phyloP scores from a whole-genome alignment of 2,329 filamentous ascomycete genomes.

The Paecilomyces sp. region DNA sequence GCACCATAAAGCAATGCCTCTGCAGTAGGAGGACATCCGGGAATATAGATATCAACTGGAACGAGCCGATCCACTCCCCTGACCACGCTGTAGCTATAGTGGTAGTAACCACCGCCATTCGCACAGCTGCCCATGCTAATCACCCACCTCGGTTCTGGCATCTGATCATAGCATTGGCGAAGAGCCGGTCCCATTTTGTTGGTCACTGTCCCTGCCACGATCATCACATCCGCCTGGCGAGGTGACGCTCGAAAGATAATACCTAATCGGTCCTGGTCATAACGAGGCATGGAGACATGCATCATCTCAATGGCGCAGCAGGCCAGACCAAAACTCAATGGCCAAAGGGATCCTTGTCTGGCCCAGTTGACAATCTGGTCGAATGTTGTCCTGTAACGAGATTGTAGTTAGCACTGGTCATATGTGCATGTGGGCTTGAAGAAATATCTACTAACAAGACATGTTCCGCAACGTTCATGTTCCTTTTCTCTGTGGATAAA shows the following conservation, averaged over 20 bases:
- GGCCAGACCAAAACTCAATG: slow-evolving; percentile 80
- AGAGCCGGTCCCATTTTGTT: slow-evolving; percentile 95
- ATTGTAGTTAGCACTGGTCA: not conserved
- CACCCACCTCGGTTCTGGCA: slow-evolving; percentile 87
- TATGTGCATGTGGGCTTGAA: not conserved
- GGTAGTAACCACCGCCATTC: slow-evolving; percentile 80
- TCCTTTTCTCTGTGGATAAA: not conserved
- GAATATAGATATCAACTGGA: slow-evolving; percentile 73
- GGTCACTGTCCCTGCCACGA: slow-evolving; percentile 83
- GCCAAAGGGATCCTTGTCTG: slow-evolving; percentile 78
- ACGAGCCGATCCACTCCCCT: slow-evolving; percentile 70
- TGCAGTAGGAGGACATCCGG: slow-evolving; percentile 56
- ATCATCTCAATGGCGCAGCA: slow-evolving; percentile 93
- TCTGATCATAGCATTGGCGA: slow-evolving; percentile 89
- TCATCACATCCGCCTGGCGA: slow-evolving; percentile 86
- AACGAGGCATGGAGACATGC: slow-evolving; percentile 79
- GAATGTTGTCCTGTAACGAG: slow-evolving; percentile 57
- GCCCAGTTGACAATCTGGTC: slow-evolving; percentile 79
- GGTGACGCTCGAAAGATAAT: slow-evolving; percentile 88
- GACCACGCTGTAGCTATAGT: slow-evolving; percentile 74
- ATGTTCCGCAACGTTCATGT: not conserved
- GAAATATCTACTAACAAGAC: not conserved
- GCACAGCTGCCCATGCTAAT: slow-evolving; percentile 79
- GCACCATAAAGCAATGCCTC: slow-evolving; percentile 54
- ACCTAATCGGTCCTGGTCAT: slow-evolving; percentile 81